Conservation (phyloP, 2,329 filamentous ascomycete genomes). For the Hypomyces rosellus region DNA sequence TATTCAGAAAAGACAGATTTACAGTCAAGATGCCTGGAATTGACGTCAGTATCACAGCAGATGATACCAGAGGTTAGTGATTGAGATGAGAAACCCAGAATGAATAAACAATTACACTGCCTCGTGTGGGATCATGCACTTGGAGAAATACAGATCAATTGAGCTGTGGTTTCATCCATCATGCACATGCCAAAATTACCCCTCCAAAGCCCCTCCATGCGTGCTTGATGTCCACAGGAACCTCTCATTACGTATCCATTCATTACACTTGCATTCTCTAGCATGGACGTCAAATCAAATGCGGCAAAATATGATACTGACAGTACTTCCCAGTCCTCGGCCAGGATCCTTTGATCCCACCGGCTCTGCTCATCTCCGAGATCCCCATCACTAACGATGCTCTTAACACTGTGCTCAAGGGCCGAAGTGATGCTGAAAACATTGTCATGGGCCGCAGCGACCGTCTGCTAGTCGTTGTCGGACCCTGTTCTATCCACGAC, state of each 20-base stretch:
- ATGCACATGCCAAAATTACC: too few relatives aligned
- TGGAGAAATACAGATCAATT: too few relatives aligned
- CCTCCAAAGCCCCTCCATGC: too few relatives aligned
- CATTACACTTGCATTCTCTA: too few relatives aligned
- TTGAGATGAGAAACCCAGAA: background rate
- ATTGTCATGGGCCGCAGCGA: constrained; percentile 76
- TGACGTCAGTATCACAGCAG: constrained; percentile 36
- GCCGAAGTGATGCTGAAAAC: constrained; percentile 60
- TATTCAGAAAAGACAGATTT: background rate
- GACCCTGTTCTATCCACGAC: constrained; percentile 96
- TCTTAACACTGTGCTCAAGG: constrained; percentile 63
- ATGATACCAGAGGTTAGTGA: constrained; percentile 38
- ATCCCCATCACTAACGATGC: constrained; percentile 63
- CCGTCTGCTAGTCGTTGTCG: constrained; percentile 88
- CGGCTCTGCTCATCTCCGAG: constrained; percentile 79
- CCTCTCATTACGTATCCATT: too few relatives aligned
- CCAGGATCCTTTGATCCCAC: constrained; percentile 89
- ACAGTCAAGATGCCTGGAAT: constrained; percentile 33
- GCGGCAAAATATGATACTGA: constrained; percentile 12
- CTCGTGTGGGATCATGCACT: too few relatives aligned
- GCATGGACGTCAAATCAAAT: too few relatives aligned
- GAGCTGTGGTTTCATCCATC: too few relatives aligned
- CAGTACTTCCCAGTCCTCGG: constrained; percentile 62
- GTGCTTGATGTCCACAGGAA: too few relatives aligned
- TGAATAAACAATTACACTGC: background rate